A percentile compares a stretch with the other conserved stretches of the same genome.
Conservation (phyloP, 176 grass and related monocot species). For the Carex littledalei region DNA sequence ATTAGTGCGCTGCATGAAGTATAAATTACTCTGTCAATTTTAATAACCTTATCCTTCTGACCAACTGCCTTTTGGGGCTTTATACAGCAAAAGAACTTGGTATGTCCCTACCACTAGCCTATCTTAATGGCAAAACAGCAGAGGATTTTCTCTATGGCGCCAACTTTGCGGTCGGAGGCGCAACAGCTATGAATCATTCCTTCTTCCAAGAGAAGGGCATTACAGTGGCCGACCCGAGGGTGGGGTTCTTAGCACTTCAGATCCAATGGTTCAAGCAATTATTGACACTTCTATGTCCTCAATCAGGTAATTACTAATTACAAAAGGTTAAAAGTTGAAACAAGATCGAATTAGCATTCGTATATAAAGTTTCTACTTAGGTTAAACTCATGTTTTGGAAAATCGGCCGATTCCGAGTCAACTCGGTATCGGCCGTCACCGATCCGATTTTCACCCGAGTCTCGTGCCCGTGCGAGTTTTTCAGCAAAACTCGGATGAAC, state of each 20-base stretch:
- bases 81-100: neutral
- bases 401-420: no score
- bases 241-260: neutral
- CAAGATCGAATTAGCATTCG: neutral
- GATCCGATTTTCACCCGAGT: no score
- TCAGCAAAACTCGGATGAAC: no score
- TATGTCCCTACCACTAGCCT: neutral
- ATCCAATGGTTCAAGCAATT: slow-evolving; percentile 19
- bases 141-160: neutral
- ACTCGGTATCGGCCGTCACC: no score
- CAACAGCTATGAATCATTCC: slow-evolving; percentile 7
- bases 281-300: neutral
- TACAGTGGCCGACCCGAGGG: neutral
- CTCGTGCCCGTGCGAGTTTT: no score
- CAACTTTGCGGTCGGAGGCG: slow-evolving; percentile 1
- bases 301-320: slow-evolving; percentile 6
- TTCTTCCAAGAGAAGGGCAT: slow-evolving; percentile 2
- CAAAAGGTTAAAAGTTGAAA: neutral
- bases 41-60: no score
- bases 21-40: no score
- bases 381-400: no score
- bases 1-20: no score
- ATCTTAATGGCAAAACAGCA: neutral
- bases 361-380: neutral
- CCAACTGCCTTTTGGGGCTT: neutral